Conservation (phyloP, 306 rosid genomes). For the Vigna radiata region DNA sequence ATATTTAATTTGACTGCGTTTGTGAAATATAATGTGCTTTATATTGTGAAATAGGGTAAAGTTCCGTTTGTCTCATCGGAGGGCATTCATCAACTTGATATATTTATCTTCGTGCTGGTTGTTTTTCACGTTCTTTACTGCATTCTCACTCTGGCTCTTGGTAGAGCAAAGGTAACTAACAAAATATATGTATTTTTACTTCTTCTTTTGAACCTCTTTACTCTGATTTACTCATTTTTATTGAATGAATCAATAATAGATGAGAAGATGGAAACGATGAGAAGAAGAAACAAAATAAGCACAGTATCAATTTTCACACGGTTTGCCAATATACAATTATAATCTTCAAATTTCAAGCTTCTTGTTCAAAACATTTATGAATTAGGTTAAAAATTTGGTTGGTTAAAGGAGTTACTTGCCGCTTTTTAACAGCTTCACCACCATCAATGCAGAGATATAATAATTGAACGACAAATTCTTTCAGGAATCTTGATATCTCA, state of each 20-base stretch:
- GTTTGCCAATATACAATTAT: neutral
- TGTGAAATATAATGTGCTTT: neutral
- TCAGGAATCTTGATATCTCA: no score
- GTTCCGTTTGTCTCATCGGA: constrained; percentile 7
- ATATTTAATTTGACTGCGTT: no score
- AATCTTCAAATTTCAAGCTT: no score
- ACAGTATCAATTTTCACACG: constrained; percentile 22
- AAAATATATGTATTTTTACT: neutral
- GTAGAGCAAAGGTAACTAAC: constrained; percentile 68
- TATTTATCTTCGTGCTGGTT: constrained; percentile 81
- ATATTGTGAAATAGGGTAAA: neutral
- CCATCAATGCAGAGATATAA: no score
- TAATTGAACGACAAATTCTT: no score
- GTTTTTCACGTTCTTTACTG: constrained; percentile 75
- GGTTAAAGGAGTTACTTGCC: no score
- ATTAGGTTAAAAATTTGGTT: no score
- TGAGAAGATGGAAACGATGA: constrained; percentile 28
- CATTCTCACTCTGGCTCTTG: constrained; percentile 71
- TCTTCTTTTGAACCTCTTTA: neutral
- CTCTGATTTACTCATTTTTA: neutral
- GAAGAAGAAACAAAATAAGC: constrained; percentile 14
- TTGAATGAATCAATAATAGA: neutral
- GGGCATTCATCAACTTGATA: constrained; percentile 66
- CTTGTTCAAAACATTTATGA: neutral
- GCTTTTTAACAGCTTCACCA: no score